Evolutionary conservation across 306 rosid genomes (phyloP).

Genomic region (Cicer arietinum): DNA sequence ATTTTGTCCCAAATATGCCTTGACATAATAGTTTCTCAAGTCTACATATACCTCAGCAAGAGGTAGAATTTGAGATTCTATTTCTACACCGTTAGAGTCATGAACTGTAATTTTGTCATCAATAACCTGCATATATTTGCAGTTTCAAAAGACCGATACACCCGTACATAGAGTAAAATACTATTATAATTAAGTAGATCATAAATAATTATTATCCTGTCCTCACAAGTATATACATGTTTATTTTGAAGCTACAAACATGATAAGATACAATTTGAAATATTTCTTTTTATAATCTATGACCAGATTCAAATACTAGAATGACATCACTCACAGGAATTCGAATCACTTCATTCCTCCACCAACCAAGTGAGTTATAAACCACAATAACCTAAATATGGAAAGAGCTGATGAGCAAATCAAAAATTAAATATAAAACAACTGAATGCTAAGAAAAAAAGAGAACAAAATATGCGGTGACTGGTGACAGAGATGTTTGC

Average conservation of each 20-base stretch:
- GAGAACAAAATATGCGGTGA: constrained; percentile 29
- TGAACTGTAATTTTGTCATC: constrained; percentile 58
- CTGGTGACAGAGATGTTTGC: constrained; percentile 32
- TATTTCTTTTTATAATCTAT: constrained; percentile 7
- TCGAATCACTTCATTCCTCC: constrained; percentile 76
- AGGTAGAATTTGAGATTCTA: constrained; percentile 82
- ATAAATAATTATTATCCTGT: background rate
- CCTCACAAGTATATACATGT: background rate
- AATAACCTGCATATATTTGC: constrained; percentile 60
- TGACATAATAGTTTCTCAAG: constrained; percentile 62
- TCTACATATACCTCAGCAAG: constrained; percentile 49
- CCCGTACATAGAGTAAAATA: constrained; percentile 9
- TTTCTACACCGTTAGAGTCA: constrained; percentile 65
- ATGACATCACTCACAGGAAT: constrained; percentile 73
- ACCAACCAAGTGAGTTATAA: constrained; percentile 87
- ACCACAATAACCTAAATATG: constrained; percentile 66
- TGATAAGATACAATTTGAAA: constrained; percentile 9
- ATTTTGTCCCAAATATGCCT: constrained; percentile 69
- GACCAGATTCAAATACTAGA: constrained; percentile 6
- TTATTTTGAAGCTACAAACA: constrained; percentile 4
- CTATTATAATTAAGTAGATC: constrained; percentile 24
- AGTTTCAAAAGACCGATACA: constrained; percentile 23
- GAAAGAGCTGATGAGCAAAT: constrained; percentile 22
- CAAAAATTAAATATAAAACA: constrained; percentile 14
- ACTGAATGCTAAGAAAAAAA: background rate